Percentiles rank a stretch among this genome's conserved stretches.
These are phyloP conservation scores for Alopecurus myosuroides DNA, from an alignment of 176 grass and related monocot species.

Conservation along the genomic window DNA sequence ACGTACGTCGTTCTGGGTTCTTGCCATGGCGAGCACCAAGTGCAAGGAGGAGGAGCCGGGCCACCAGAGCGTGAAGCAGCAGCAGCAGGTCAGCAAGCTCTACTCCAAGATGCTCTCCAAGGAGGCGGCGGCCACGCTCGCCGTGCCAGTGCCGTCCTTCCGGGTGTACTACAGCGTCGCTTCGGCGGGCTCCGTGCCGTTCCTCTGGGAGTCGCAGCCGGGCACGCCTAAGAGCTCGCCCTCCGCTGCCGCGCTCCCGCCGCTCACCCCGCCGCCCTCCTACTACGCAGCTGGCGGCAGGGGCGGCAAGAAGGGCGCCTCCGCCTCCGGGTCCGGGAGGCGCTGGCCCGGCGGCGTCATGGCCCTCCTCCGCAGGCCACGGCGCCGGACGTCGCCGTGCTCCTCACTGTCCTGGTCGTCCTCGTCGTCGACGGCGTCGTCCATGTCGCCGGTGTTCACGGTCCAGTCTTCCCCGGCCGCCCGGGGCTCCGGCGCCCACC, in stretches of 20 bases:
- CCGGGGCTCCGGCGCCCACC: neutral
- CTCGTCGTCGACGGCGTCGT: slow-evolving; percentile 9
- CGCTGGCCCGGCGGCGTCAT: slow-evolving; percentile 7
- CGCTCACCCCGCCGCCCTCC: slow-evolving; percentile 54
- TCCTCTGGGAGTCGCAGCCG: slow-evolving; percentile 53
- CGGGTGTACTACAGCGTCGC: slow-evolving; percentile 52
- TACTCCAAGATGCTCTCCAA: slow-evolving; percentile 51
- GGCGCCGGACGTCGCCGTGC: neutral
- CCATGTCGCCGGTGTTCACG: slow-evolving; percentile 45
- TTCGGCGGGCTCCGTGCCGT: slow-evolving; percentile 45
- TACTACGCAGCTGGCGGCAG: slow-evolving; percentile 18
- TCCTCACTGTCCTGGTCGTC: slow-evolving; percentile 4
- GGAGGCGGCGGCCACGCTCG: slow-evolving; percentile 29
- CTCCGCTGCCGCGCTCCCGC: slow-evolving; percentile 23
- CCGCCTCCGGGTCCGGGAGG: neutral
- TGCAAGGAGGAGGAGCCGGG: neutral
- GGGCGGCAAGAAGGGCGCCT: neutral
- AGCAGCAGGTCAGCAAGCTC: slow-evolving; percentile 21
- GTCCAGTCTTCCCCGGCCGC: slow-evolving; percentile 11
- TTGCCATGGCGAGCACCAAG: slow-evolving; percentile 27
- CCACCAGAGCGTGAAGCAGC: neutral
- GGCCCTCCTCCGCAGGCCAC: slow-evolving; percentile 7
- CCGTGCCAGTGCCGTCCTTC: slow-evolving; percentile 47
- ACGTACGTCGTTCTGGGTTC: neutral
- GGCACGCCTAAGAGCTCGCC: slow-evolving; percentile 48